phyloP scores from a whole-genome alignment of 2,329 filamentous ascomycete genomes.

The Alternaria sp. region DNA sequence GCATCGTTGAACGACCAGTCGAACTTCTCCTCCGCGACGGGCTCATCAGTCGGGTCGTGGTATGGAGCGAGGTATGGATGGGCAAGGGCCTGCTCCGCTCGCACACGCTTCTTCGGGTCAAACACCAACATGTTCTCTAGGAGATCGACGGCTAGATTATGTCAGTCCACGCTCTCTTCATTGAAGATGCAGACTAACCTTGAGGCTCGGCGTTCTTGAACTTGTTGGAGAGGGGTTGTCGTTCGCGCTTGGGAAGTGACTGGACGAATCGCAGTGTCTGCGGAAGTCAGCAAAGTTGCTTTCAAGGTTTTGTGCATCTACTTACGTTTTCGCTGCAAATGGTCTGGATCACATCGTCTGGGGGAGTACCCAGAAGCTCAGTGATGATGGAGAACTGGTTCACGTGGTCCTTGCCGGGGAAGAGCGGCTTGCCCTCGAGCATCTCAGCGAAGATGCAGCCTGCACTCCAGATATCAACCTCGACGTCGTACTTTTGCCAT shows the following conservation, averaged over 20 bases:
- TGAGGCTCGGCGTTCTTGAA: constrained; percentile 93
- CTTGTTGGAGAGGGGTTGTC: constrained; percentile 83
- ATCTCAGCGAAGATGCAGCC: constrained; percentile 99
- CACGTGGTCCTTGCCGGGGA: constrained; percentile 98
- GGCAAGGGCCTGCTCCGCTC: constrained; percentile 81
- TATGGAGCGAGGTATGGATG: constrained; percentile 96
- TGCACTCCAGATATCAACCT: constrained; percentile 99
- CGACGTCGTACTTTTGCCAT: constrained; percentile 99
- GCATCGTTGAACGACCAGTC: constrained; percentile 99
- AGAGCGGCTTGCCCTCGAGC: constrained; percentile 96
- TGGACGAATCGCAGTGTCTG: constrained; percentile 97
- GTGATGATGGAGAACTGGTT: constrained; percentile 99
- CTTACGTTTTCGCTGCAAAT: constrained; percentile 96
- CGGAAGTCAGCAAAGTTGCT: constrained; percentile 22
- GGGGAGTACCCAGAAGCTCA: constrained; percentile 92
- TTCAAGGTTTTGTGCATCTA: neutral
- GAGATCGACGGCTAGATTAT: constrained; percentile 77
- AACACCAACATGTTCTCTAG: constrained; percentile 98
- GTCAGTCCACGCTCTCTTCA: constrained; percentile 3
- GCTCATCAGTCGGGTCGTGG: constrained; percentile 96
- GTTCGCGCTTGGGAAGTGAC: constrained; percentile 91
- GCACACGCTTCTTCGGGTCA: constrained; percentile 94
- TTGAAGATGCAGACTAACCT: constrained; percentile 60
- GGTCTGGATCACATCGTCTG: constrained; percentile 97
- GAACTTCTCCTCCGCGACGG: constrained; percentile 94